Evolutionary conservation across 2,329 filamentous ascomycete genomes (phyloP).

Genomic region (Aspergillus felis): DNA sequence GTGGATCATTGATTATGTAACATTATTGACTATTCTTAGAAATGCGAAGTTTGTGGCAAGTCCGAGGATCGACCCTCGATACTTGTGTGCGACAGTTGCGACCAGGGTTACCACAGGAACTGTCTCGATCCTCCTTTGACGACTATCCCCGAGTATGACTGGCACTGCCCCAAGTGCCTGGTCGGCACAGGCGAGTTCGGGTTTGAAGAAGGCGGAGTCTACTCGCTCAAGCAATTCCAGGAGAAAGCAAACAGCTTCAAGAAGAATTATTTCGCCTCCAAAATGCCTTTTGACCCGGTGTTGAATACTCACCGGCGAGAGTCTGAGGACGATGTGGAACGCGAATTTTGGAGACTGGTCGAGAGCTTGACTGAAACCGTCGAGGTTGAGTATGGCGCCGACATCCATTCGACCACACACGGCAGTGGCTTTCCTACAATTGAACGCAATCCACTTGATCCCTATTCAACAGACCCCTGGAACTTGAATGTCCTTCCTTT

Average conservation of each 20-base stretch:
- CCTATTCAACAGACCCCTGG: conserved; percentile 88
- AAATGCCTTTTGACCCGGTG: conserved; percentile 82
- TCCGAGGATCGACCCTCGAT: conserved; percentile 68
- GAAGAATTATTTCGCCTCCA: conserved; percentile 84
- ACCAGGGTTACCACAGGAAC: conserved; percentile 78
- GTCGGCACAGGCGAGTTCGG: conserved; percentile 96
- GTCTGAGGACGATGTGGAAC: conserved; percentile 92
- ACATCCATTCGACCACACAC: conserved; percentile 97
- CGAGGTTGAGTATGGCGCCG: conserved; percentile 95
- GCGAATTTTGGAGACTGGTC: conserved; percentile 94
- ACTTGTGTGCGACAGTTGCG: conserved; percentile 85
- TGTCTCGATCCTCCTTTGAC: conserved; percentile 86
- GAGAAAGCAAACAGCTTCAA: conserved; percentile 95
- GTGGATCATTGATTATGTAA: background rate
- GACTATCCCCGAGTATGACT: conserved; percentile 75
- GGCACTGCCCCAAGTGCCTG: conserved; percentile 93
- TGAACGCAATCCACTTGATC: conserved; percentile 81
- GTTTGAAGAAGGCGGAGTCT: conserved; percentile 93
- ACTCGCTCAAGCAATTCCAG: conserved; percentile 93
- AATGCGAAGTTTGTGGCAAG: conserved; percentile 82
- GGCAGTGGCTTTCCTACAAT: conserved; percentile 95
- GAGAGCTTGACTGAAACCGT: conserved; percentile 92
- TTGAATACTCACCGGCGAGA: conserved; percentile 76
- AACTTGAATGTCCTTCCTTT: conserved; percentile 92
- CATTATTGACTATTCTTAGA: conserved; percentile 46